Evolutionary conservation across 768 basidiomycete species (phyloP), one percentile per base, ranked within the genome.

Genomic region (Suillus subalutaceus): DNA sequence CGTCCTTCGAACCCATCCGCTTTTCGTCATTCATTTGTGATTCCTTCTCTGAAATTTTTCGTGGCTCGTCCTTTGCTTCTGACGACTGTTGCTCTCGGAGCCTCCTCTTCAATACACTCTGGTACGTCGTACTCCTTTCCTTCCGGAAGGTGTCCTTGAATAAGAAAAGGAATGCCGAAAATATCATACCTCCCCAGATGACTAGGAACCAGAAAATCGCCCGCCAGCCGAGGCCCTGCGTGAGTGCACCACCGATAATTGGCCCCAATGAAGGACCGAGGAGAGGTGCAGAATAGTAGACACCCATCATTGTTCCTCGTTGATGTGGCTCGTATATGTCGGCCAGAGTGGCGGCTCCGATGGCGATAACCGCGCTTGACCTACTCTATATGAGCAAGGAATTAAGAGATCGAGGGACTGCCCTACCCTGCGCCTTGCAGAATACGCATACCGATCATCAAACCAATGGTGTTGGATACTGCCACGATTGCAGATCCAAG

Each of bases 191-290:
- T 10, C 85, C 85, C 63, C 88, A 80, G 38, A 89, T 87, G 3
- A 87, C 80, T 43, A 93, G 81, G 74, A 94, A 93, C 86, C 91
- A 96, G 77, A 96, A 94, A 1, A 92, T 88, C 1, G 90, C 87
- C 44, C 95, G 85, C 95, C 95, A 97, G 63, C 81, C 84, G 74
- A 89, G 87, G 0, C 82, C 84, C 63, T 88, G 81, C 0, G 92
- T 87, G 6, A 93, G 76, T 2, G 79, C 83, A 0, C 93, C 91
- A 2, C 92, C 91, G 52, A 93, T 72, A 38, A 93, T 83, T 1
- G 91, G 90, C 0, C 90, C 92, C 0, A 91, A 62, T 2, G 84
- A 83, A 2, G 85, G 83, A 1, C 92, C 93, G 6, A 95, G 84
- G 8, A 94, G 83, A 0, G 92, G 92, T 6, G 93, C 89, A 4